Evolutionary conservation across 2,329 filamentous ascomycete genomes (phyloP).

Genomic region (Colletotrichum sp.): DNA sequence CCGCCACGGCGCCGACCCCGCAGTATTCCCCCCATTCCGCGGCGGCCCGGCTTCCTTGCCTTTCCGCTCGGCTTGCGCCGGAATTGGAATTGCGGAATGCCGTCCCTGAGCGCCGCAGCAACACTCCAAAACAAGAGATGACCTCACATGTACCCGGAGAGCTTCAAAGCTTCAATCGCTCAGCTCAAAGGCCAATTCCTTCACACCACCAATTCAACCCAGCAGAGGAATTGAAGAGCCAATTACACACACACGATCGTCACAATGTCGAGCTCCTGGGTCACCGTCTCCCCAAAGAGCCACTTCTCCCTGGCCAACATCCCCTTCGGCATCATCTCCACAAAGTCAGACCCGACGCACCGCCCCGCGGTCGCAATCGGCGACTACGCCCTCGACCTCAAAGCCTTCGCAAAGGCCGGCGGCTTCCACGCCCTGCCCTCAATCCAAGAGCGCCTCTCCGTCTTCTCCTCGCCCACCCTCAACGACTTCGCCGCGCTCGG

Average conservation of each 20-base stretch:
- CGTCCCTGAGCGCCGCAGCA: not conserved
- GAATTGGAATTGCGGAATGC: constrained; percentile 23
- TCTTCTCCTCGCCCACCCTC: constrained; percentile 56
- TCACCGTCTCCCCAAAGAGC: constrained; percentile 36
- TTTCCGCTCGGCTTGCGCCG: constrained; percentile 23
- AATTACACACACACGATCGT: not conserved
- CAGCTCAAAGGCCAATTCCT: not conserved
- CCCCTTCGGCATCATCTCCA: constrained; percentile 82
- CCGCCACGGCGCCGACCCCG: constrained; percentile 16
- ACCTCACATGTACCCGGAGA: not conserved
- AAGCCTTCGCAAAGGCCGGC: constrained; percentile 55
- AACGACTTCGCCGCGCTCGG: constrained; percentile 77
- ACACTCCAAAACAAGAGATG: constrained; percentile 1
- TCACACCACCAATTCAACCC: not conserved
- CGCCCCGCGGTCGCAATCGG: constrained; percentile 77
- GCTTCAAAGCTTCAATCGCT: not conserved
- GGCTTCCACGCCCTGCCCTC: constrained; percentile 41
- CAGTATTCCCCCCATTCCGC: constrained; percentile 4
- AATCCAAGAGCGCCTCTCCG: constrained; percentile 26
- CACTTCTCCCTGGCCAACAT: constrained; percentile 80
- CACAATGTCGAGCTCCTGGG: constrained; percentile 26
- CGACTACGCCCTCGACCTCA: constrained; percentile 72
- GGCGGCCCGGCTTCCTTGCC: constrained; percentile 3
- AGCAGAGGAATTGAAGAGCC: not conserved
- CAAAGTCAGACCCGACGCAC: constrained; percentile 56